A percentile compares a stretch with the other conserved stretches of the same genome.
Conservation (phyloP, 2,329 filamentous ascomycete genomes). For the Cladosporium velox region DNA sequence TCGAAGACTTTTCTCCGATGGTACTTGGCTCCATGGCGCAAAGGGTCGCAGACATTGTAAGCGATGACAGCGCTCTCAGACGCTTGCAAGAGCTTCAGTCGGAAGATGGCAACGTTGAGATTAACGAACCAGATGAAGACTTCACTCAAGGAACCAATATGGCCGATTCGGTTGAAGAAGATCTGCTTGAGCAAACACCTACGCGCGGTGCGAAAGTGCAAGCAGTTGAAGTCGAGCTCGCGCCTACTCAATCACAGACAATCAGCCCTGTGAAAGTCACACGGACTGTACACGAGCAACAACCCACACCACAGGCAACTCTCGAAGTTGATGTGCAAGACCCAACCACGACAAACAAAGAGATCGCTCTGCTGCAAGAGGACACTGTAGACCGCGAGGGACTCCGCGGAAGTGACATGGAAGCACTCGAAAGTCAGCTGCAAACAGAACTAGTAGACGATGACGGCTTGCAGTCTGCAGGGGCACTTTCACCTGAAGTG, state of each 20-base stretch:
- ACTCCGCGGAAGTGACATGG: neutral
- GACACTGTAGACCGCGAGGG: neutral
- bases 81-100: conserved; percentile 11
- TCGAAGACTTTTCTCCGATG: conserved; percentile 12
- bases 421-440: neutral
- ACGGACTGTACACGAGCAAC: neutral
- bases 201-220: neutral
- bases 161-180: neutral
- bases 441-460: neutral
- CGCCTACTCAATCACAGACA: neutral
- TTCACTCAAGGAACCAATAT: neutral
- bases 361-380: neutral
- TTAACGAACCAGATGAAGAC: neutral
- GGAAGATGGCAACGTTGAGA: neutral
- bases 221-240: neutral
- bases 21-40: neutral
- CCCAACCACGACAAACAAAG: neutral
- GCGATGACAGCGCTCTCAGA: neutral
- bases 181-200: neutral
- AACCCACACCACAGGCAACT: neutral
- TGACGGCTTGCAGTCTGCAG: neutral
- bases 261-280: conserved; percentile 6
- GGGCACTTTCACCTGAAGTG: neutral
- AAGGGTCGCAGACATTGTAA: neutral
- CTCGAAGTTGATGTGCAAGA: neutral